Evolutionary conservation across 2,329 filamentous ascomycete genomes (phyloP), one percentile per base, ranked within the genome.

Genomic region (Colletotrichum sp.): DNA sequence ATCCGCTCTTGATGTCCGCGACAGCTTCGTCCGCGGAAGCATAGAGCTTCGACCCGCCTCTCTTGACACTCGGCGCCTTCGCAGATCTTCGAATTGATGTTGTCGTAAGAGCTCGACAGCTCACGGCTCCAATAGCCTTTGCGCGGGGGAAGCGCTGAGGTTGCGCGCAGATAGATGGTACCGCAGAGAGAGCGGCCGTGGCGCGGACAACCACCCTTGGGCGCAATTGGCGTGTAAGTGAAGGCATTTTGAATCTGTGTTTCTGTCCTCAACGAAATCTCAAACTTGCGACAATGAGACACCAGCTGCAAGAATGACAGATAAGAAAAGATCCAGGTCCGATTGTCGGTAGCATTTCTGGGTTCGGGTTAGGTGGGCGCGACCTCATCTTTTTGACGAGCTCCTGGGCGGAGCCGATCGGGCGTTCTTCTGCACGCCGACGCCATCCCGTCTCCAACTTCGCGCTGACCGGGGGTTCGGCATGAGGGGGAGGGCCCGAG

Each of bases 1-100:
- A 92, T 71, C 94, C 91, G 79, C 93, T 93, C 81, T 93, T 87
- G 72, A 96, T 86, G 81, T 95, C 94, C 4, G 91, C 90, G 55
- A 96, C 90, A 8, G 94, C 94, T 57, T 91, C 91, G 77, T 93
- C 92, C 22, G 93, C 93, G 6, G 87, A 90, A 5, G 82, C 82
- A 78, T 85, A 90, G 2, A 91, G 79, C 79, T 91, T 91, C 1
- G 88, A 90, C 2, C 78, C 83, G 8, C 82, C 82, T 6, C 84
- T 81, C 15, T 81, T 79, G 6, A 76, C 63, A 22, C 34, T 30
- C 15, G 74, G 71, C 12, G 74, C 71, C 71, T 75, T 72, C 25
- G 66, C 57, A 9, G 77, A 78, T 36, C 72, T 28, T 64, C 59
- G 57, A 8, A 39, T 15, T 3, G 25, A 60, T 3, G 75, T 71